Percentiles rank a stretch among this genome's conserved stretches.
Evolutionary conservation across 106 monocot genomes (phyloP).

Genomic region (Posidonia australis): DNA sequence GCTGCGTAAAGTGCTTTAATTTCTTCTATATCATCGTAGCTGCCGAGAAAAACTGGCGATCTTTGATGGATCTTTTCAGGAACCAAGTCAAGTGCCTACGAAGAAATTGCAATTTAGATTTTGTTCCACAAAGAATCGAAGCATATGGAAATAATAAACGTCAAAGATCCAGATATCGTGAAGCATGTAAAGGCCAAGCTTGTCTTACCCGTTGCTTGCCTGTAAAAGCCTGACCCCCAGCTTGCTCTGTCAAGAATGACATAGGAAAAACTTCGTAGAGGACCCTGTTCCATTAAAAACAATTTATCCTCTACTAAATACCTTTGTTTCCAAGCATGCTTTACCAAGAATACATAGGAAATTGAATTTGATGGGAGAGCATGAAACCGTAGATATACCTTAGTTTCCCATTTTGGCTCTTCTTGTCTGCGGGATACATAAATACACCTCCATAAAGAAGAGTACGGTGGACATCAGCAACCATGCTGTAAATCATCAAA

Average conservation of each 20-base stretch:
- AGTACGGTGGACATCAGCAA: slow-evolving; percentile 95
- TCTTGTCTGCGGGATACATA: slow-evolving; percentile 95
- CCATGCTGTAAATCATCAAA: slow-evolving; percentile 59
- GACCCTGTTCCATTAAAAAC: slow-evolving; percentile 40
- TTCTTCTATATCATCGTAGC: slow-evolving; percentile 91
- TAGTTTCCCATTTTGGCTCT: slow-evolving; percentile 89
- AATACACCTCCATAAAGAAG: slow-evolving; percentile 98
- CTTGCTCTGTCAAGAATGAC: slow-evolving; percentile 98
- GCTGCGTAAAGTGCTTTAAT: slow-evolving; percentile 85
- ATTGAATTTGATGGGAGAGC: neutral
- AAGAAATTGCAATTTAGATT: neutral
- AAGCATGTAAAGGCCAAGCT: neutral
- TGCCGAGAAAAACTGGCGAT: slow-evolving; percentile 89
- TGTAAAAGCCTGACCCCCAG: slow-evolving; percentile 96
- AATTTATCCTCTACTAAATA: neutral
- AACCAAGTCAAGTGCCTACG: slow-evolving; percentile 80
- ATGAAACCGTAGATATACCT: slow-evolving; percentile 31
- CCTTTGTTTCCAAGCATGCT: no score
- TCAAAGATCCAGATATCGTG: neutral
- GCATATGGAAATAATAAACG: no score
- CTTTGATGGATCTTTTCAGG: slow-evolving; percentile 79
- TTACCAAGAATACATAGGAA: no score
- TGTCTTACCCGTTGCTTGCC: slow-evolving; percentile 70
- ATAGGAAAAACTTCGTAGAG: slow-evolving; percentile 99
- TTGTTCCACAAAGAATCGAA: no score